phyloP scores from a whole-genome alignment of 192 early-diverging fungal species.

The Gonapodya sp. region DNA sequence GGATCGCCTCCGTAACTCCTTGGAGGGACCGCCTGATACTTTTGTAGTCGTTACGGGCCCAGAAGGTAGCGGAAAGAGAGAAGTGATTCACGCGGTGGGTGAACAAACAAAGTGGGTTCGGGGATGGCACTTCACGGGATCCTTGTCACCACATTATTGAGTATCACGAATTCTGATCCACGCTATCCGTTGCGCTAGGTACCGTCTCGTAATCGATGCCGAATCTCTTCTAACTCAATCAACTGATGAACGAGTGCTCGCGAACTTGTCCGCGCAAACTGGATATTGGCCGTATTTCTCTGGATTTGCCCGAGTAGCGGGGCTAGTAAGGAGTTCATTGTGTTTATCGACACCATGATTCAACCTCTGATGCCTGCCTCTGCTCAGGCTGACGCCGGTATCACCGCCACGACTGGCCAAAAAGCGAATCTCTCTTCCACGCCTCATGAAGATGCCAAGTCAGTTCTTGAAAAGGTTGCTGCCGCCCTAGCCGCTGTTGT shows the following conservation, averaged over 20 bases:
- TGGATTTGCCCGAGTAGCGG: neutral
- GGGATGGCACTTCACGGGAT: neutral
- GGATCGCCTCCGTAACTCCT: neutral
- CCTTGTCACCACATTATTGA: neutral
- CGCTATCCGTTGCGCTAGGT: neutral
- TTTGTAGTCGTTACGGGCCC: neutral
- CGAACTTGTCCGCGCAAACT: neutral
- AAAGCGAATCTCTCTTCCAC: neutral
- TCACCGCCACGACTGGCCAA: neutral
- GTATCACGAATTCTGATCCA: neutral
- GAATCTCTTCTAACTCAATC: neutral
- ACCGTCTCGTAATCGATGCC: neutral
- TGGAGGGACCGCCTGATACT: neutral
- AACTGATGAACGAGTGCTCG: neutral
- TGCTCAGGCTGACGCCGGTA: neutral
- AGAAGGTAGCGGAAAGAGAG: neutral
- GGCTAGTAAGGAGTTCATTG: neutral
- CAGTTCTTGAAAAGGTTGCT: neutral
- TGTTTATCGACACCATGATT: slow-evolving; percentile 4
- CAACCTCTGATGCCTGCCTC: neutral
- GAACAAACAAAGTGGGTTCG: neutral
- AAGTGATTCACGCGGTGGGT: neutral
- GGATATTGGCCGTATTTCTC: slow-evolving; percentile 1
- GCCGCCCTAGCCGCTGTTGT: neutral
- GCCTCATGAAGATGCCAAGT: neutral